phyloP scores from a whole-genome alignment of 495 filamentous ascomycete species.

The Astrothelium macrocarpum region DNA sequence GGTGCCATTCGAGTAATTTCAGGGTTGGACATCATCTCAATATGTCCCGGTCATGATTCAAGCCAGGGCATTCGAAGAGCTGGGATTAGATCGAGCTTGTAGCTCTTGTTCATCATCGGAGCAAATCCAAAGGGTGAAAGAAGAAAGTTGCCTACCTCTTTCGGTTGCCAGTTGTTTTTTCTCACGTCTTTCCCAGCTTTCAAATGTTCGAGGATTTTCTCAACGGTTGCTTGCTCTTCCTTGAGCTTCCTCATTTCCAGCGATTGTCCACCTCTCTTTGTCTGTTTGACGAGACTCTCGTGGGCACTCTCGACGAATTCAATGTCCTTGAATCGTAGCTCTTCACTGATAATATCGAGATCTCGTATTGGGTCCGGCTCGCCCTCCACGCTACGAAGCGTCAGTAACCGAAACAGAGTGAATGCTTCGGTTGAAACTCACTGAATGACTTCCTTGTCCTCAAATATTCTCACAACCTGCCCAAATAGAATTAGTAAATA shows the following conservation, averaged over 20 bases:
- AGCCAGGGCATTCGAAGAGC: slow-evolving; percentile 87
- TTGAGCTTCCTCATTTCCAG: slow-evolving; percentile 96
- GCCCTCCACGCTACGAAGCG: slow-evolving; percentile 60
- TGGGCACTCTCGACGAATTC: slow-evolving; percentile 96
- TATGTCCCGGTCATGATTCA: slow-evolving; percentile 57
- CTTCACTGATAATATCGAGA: slow-evolving; percentile 91
- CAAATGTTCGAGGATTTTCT: slow-evolving; percentile 72
- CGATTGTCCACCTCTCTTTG: slow-evolving; percentile 84
- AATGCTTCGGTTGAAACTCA: not conserved
- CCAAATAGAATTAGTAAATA: not conserved
- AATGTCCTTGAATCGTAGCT: slow-evolving; percentile 95
- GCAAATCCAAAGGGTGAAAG: slow-evolving; percentile 11
- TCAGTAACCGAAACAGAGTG: not conserved
- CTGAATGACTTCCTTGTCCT: slow-evolving; percentile 98
- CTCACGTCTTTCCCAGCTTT: slow-evolving; percentile 86
- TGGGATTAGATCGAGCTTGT: slow-evolving; percentile 93
- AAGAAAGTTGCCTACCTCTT: slow-evolving; percentile 67
- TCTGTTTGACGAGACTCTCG: slow-evolving; percentile 84
- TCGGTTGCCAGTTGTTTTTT: slow-evolving; percentile 78
- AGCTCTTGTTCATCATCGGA: slow-evolving; percentile 97
- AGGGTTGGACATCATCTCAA: slow-evolving; percentile 69
- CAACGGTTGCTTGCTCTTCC: slow-evolving; percentile 88
- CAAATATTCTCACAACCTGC: slow-evolving; percentile 86
- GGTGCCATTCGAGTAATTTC: slow-evolving; percentile 29
- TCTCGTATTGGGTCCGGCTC: slow-evolving; percentile 93